Evolutionary conservation across 1,284 basidiomycete genomes (phyloP).

Genomic region (Porodaedalea pini): DNA sequence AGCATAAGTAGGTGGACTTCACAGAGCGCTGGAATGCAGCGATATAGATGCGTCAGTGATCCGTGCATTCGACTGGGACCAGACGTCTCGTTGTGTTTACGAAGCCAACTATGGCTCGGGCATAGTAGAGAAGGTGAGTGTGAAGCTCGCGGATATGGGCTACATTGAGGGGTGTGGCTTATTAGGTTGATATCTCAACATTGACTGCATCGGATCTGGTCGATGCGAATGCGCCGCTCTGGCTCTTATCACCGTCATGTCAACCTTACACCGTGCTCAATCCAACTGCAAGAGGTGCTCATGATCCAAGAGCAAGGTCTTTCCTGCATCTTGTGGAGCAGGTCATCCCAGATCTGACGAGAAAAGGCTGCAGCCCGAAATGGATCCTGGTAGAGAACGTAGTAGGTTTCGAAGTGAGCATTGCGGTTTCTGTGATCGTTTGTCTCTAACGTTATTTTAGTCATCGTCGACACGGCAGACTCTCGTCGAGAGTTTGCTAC

Average conservation of each 20-base stretch:
- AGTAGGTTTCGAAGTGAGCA: conserved; percentile 69
- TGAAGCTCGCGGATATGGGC: not conserved
- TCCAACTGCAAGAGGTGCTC: conserved; percentile 60
- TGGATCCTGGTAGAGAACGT: conserved; percentile 74
- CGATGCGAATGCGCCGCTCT: conserved; percentile 48
- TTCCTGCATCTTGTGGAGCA: conserved; percentile 64
- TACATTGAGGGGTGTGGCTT: not conserved
- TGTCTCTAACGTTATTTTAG: conserved; percentile 34
- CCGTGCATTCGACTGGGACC: conserved; percentile 76
- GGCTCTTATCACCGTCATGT: conserved; percentile 76
- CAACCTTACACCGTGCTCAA: conserved; percentile 79
- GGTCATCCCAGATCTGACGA: conserved; percentile 59
- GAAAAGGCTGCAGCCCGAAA: conserved; percentile 43
- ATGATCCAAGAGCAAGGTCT: conserved; percentile 69
- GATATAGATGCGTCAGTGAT: conserved; percentile 43
- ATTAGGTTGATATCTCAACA: conserved; percentile 59
- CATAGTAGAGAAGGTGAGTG: conserved; percentile 48
- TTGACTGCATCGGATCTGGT: conserved; percentile 48
- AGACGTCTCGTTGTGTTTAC: conserved; percentile 64
- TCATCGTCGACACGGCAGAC: conserved; percentile 57
- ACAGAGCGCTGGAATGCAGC: conserved; percentile 59
- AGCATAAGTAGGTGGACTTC: conserved; percentile 55
- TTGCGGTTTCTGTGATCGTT: not conserved
- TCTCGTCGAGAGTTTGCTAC: conserved; percentile 46
- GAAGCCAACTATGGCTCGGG: conserved; percentile 47